Conservation (phyloP, 2,329 filamentous ascomycete genomes). For the Microsporum canis region DNA sequence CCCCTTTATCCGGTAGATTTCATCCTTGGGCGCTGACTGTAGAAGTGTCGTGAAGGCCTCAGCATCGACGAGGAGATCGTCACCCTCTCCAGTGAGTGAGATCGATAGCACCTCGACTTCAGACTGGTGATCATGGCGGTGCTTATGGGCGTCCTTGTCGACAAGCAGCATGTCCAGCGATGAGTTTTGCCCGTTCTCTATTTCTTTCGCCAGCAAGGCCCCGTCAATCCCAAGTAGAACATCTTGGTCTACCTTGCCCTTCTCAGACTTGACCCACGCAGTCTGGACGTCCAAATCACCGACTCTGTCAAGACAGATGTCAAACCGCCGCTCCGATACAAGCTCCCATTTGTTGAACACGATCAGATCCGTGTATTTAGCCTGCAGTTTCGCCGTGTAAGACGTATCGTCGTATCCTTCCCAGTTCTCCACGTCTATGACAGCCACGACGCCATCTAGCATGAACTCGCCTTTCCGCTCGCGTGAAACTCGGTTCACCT, state of each 20-base stretch:
- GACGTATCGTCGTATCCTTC: slow-evolving; percentile 81
- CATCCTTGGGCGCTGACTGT: slow-evolving; percentile 74
- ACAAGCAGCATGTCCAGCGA: slow-evolving; percentile 18
- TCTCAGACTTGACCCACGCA: slow-evolving; percentile 74
- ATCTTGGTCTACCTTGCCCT: slow-evolving; percentile 64
- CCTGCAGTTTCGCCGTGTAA: slow-evolving; percentile 80
- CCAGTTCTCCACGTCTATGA: slow-evolving; percentile 94
- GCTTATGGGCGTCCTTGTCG: slow-evolving; percentile 23
- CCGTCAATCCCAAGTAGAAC: slow-evolving; percentile 82
- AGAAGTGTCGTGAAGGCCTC: slow-evolving; percentile 50
- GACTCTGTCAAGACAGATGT: slow-evolving; percentile 65
- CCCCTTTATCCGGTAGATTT: slow-evolving; percentile 90
- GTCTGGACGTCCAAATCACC: slow-evolving; percentile 70
- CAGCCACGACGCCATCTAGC: slow-evolving; percentile 77
- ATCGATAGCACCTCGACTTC: slow-evolving; percentile 89
- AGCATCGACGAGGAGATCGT: slow-evolving; percentile 44
- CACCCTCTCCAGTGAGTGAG: slow-evolving; percentile 42
- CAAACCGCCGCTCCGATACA: slow-evolving; percentile 60
- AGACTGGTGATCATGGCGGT: slow-evolving; percentile 52
- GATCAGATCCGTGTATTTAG: slow-evolving; percentile 77
- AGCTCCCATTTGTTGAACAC: slow-evolving; percentile 89
- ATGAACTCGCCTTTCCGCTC: slow-evolving; percentile 51
- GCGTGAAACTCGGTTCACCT: slow-evolving; percentile 68
- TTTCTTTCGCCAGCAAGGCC: slow-evolving; percentile 44
- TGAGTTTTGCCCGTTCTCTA: slow-evolving; percentile 15